A percentile compares a stretch with the other conserved stretches of the same genome.
Conservation (phyloP, 495 filamentous ascomycete species). For the Articulospora tetracladia region DNA sequence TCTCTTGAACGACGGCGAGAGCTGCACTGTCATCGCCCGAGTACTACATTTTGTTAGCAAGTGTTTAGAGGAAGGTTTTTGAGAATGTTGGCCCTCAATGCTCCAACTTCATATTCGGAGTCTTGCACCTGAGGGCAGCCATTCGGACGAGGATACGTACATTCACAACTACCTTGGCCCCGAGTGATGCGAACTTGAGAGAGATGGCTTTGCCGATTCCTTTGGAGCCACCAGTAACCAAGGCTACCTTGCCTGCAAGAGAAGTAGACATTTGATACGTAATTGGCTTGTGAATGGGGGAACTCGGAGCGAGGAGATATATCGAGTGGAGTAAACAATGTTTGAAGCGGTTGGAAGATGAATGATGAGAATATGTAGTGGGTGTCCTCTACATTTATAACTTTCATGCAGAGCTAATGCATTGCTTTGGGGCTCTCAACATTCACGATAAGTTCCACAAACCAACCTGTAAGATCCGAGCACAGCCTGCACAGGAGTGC, state of each 20-base stretch:
- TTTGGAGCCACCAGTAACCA: conserved; percentile 65
- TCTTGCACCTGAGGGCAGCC: too few relatives aligned
- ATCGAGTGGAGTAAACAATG: neutral
- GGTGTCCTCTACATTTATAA: too few relatives aligned
- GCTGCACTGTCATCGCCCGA: conserved; percentile 47
- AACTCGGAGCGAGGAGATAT: too few relatives aligned
- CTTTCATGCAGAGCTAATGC: neutral
- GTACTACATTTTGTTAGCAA: too few relatives aligned
- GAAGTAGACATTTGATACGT: conserved; percentile 25
- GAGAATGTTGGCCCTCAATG: too few relatives aligned
- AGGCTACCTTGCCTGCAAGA: conserved; percentile 53
- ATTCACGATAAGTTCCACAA: neutral
- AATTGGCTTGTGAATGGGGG: neutral
- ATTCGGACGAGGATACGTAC: too few relatives aligned
- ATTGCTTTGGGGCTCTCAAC: too few relatives aligned
- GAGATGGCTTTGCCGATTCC: conserved; percentile 63
- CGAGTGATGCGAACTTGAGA: conserved; percentile 48
- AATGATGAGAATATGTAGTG: too few relatives aligned
- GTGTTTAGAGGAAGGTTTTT: too few relatives aligned
- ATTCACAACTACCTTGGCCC: conserved; percentile 62
- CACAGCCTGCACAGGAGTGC: neutral
- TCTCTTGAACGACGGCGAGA: conserved; percentile 46
- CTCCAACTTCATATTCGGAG: too few relatives aligned
- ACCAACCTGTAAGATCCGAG: neutral
- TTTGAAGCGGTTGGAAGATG: neutral